Evolutionary conservation across 805 yeast species (phyloP).

Genomic region (Candida vaughaniae): DNA sequence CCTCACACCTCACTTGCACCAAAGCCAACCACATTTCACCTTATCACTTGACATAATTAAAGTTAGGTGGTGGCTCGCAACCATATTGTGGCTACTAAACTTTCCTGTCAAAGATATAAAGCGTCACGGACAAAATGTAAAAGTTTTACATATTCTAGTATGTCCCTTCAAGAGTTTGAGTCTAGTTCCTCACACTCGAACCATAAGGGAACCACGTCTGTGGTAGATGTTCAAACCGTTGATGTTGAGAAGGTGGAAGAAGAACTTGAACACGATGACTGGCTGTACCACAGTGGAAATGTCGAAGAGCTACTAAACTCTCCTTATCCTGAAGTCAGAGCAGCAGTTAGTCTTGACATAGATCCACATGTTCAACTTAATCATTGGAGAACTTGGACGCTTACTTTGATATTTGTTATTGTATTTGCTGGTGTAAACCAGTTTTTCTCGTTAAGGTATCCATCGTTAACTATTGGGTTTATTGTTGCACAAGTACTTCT

Average conservation of each 20-base stretch:
- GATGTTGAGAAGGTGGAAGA: conserved; percentile 4
- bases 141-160: too few relatives aligned
- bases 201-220: too few relatives aligned
- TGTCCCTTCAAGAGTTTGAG: too few relatives aligned
- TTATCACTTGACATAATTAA: too few relatives aligned
- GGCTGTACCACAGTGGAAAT: conserved; percentile 36
- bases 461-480: conserved; percentile 48
- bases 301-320: conserved; percentile 29
- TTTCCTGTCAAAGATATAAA: too few relatives aligned
- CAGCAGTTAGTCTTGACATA: conserved; percentile 52
- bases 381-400: conserved; percentile 53
- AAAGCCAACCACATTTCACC: too few relatives aligned
- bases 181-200: too few relatives aligned
- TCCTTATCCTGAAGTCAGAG: conserved; percentile 68
- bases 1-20: too few relatives aligned
- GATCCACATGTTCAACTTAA: conserved; percentile 48
- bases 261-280: conserved; percentile 2
- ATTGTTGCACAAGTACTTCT: conserved; percentile 57
- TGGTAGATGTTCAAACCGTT: not conserved
- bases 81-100: too few relatives aligned
- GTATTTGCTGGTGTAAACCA: conserved; percentile 58
- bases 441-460: conserved; percentile 56
- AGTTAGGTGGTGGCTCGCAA: too few relatives aligned
- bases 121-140: too few relatives aligned
- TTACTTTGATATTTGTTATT: conserved; percentile 48